Percentiles rank a stretch among this genome's conserved stretches.
phyloP scores from a whole-genome alignment of 2,329 filamentous ascomycete genomes.

The Furcasterigmium furcatum region DNA sequence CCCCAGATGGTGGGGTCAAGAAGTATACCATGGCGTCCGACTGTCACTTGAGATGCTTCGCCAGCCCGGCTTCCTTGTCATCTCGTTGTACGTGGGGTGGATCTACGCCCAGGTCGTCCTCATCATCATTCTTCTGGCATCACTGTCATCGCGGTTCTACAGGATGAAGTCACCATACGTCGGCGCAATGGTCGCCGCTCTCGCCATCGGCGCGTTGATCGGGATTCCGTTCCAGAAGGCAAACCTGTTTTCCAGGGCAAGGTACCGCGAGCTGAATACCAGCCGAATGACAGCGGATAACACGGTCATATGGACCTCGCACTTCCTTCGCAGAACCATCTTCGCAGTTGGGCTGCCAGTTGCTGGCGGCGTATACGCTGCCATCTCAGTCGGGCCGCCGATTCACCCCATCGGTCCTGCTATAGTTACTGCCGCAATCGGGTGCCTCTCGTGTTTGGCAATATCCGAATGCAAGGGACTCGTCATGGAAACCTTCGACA shows the following conservation, averaged over 20 bases:
- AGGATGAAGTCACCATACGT: slow-evolving; percentile 60
- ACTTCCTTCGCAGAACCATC: slow-evolving; percentile 63
- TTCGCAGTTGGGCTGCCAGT: slow-evolving; percentile 68
- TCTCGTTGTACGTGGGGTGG: slow-evolving; percentile 73
- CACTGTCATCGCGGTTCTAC: slow-evolving; percentile 68
- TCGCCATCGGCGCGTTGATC: slow-evolving; percentile 66
- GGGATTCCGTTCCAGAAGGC: slow-evolving; percentile 74
- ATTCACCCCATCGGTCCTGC: slow-evolving; percentile 62
- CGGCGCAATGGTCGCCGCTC: slow-evolving; percentile 61
- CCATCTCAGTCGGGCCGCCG: slow-evolving; percentile 61
- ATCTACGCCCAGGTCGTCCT: slow-evolving; percentile 75
- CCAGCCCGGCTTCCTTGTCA: slow-evolving; percentile 69
- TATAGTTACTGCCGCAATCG: slow-evolving; percentile 62
- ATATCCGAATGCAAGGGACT: slow-evolving; percentile 74
- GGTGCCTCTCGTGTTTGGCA: slow-evolving; percentile 69
- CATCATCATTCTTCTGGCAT: slow-evolving; percentile 68
- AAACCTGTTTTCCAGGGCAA: slow-evolving; percentile 63
- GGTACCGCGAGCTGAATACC: slow-evolving; percentile 54
- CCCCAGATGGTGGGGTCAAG: slow-evolving; percentile 74
- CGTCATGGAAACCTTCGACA: slow-evolving; percentile 79
- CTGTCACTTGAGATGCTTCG: slow-evolving; percentile 68
- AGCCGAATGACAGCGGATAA: slow-evolving; percentile 66
- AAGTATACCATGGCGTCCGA: slow-evolving; percentile 67
- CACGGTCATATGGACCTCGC: slow-evolving; percentile 66
- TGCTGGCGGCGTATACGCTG: slow-evolving; percentile 63